A percentile compares a stretch with the other conserved stretches of the same genome.
Conservation (phyloP, 2,329 filamentous ascomycete species). For the Trichoderma brevicompactum region DNA sequence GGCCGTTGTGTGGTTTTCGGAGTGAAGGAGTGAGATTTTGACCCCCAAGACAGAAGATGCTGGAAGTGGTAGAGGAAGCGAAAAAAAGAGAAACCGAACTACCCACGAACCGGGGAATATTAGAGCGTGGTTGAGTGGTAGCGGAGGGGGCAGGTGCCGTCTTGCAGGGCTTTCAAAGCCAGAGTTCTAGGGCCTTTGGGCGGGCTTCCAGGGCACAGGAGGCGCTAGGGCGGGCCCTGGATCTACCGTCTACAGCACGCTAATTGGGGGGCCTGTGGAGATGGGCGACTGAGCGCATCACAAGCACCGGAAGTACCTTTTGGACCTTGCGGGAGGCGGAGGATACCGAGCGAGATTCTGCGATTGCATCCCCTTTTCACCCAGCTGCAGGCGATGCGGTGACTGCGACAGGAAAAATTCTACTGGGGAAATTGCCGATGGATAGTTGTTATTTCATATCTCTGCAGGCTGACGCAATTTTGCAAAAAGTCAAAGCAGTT, state of each 20-base stretch:
- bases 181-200: slow-evolving; percentile 24
- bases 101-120: slow-evolving; percentile 31
- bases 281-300: slow-evolving; percentile 1
- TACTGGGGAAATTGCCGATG: no score
- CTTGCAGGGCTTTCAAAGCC: slow-evolving; percentile 20
- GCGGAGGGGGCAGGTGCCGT: slow-evolving; percentile 14
- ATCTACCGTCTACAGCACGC: slow-evolving; percentile 29
- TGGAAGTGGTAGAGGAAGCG: slow-evolving; percentile 22
- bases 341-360: no score
- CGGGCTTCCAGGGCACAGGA: slow-evolving; percentile 29
- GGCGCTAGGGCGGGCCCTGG: slow-evolving; percentile 30
- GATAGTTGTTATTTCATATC: no score
- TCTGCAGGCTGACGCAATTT: no score
- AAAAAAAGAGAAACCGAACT: slow-evolving; percentile 23
- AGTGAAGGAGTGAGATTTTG: slow-evolving; percentile 30
- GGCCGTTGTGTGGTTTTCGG: slow-evolving; percentile 7
- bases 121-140: slow-evolving; percentile 15
- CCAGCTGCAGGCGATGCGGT: no score
- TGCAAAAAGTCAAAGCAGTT: no score
- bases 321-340: background rate
- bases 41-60: slow-evolving; percentile 25
- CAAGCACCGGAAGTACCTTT: slow-evolving; percentile 16
- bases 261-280: slow-evolving; percentile 23
- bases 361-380: no score
- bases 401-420: no score